Conservation (phyloP, 805 yeast genomes). For the Sugiyamaella marilandica region DNA sequence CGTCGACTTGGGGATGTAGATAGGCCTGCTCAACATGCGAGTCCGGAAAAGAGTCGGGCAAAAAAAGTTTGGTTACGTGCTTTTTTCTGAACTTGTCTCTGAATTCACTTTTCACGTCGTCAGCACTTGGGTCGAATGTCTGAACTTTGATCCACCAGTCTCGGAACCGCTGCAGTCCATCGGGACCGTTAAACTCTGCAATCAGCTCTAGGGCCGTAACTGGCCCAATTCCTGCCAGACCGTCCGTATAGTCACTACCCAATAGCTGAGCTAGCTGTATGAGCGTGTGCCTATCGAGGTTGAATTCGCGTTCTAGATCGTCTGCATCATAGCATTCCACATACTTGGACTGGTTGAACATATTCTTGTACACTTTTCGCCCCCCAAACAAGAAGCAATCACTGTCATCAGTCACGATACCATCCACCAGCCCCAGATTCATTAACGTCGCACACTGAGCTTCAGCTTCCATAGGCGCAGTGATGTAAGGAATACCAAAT, state of each 20-base stretch:
- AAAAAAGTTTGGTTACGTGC: slow-evolving; percentile 48
- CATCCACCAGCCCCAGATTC: slow-evolving; percentile 75
- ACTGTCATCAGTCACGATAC: slow-evolving; percentile 94
- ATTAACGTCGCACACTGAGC: slow-evolving; percentile 91
- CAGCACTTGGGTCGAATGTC: slow-evolving; percentile 38
- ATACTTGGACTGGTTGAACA: slow-evolving; percentile 89
- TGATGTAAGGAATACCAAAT: slow-evolving; percentile 90
- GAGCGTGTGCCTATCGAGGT: slow-evolving; percentile 56
- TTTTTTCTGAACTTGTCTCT: slow-evolving; percentile 54
- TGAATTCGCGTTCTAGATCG: slow-evolving; percentile 58
- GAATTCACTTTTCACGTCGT: slow-evolving; percentile 42
- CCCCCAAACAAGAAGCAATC: slow-evolving; percentile 96
- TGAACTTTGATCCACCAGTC: slow-evolving; percentile 56
- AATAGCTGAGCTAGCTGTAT: slow-evolving; percentile 78
- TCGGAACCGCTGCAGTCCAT: slow-evolving; percentile 39
- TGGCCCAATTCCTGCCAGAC: slow-evolving; percentile 90
- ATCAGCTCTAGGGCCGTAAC: slow-evolving; percentile 85
- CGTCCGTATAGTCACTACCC: slow-evolving; percentile 95
- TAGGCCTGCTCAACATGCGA: slow-evolving; percentile 68
- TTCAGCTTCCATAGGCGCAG: slow-evolving; percentile 99
- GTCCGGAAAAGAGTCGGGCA: slow-evolving; percentile 69
- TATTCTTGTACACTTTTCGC: slow-evolving; percentile 70
- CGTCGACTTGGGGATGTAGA: slow-evolving; percentile 74
- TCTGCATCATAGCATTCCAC: slow-evolving; percentile 74
- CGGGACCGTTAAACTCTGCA: slow-evolving; percentile 67